phyloP scores from a whole-genome alignment of 2,329 filamentous ascomycete genomes.

The Curvularia sp. region DNA sequence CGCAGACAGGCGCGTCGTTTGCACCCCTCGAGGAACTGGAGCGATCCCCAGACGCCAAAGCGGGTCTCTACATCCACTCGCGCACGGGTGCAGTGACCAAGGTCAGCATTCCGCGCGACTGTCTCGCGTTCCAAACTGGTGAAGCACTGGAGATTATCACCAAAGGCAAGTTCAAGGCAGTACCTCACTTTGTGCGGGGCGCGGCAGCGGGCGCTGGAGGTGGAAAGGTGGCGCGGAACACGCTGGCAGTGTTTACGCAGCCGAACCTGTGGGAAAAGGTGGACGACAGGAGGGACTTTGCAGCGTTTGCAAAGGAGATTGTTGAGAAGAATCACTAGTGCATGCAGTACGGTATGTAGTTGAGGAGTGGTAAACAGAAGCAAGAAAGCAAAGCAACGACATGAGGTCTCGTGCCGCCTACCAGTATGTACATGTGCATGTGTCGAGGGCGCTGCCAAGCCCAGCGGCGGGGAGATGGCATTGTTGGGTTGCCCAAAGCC shows the following conservation, averaged over 20 bases:
- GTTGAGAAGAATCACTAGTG: slow-evolving; percentile 55
- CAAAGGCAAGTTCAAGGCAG: slow-evolving; percentile 86
- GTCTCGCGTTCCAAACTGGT: slow-evolving; percentile 94
- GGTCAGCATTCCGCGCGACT: slow-evolving; percentile 88
- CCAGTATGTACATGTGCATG: background rate
- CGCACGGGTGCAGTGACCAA: slow-evolving; percentile 84
- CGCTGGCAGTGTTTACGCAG: slow-evolving; percentile 95
- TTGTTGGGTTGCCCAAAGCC: background rate
- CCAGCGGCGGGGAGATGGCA: slow-evolving; percentile 2
- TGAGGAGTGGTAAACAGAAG: background rate
- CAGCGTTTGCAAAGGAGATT: slow-evolving; percentile 70
- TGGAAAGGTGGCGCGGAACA: slow-evolving; percentile 68
- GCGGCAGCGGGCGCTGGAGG: slow-evolving; percentile 61
- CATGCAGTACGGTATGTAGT: background rate
- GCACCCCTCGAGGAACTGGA: slow-evolving; percentile 73
- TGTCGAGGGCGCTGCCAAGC: background rate
- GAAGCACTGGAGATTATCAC: slow-evolving; percentile 92
- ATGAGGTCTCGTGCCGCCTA: background rate
- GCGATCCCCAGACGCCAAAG: slow-evolving; percentile 78
- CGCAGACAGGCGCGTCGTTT: slow-evolving; percentile 43
- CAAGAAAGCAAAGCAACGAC: slow-evolving; percentile 1
- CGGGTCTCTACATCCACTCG: slow-evolving; percentile 93
- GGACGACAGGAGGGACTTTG: slow-evolving; percentile 75
- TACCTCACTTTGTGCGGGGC: slow-evolving; percentile 93
- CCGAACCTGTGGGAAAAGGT: slow-evolving; percentile 86